Evolutionary conservation across 345 rosid genomes (phyloP).

Genomic region (Gossypium australe): DNA sequence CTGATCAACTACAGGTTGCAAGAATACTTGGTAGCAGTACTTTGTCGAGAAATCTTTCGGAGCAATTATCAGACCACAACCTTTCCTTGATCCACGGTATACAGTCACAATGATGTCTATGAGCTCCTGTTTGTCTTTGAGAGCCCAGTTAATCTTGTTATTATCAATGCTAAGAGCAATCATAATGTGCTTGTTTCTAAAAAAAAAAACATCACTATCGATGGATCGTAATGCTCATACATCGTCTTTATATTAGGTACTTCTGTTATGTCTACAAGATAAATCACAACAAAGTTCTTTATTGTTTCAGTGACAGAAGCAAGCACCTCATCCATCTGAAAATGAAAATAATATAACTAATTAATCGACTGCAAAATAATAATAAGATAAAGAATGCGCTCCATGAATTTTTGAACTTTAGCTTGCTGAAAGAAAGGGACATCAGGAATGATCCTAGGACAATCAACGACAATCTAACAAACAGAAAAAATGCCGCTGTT

Average conservation of each 20-base stretch:
- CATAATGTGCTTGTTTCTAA: slow-evolving; percentile 97
- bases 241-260: slow-evolving; percentile 93
- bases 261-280: slow-evolving; percentile 84
- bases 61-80: slow-evolving; percentile 93
- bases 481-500: background rate
- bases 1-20: background rate
- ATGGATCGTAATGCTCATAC: slow-evolving; percentile 93
- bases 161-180: slow-evolving; percentile 95
- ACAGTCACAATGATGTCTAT: slow-evolving; percentile 84
- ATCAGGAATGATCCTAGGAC: background rate
- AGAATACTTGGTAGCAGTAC: slow-evolving; percentile 61
- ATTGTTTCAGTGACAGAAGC: slow-evolving; percentile 68
- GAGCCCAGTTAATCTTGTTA: slow-evolving; percentile 97
- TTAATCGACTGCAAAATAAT: no score
- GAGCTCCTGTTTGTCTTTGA: slow-evolving; percentile 97
- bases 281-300: slow-evolving; percentile 91
- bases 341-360: background rate
- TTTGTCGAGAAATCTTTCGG: slow-evolving; percentile 94
- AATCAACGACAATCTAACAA: background rate
- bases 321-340: slow-evolving; percentile 83
- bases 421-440: background rate
- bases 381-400: background rate
- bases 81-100: slow-evolving; percentile 88
- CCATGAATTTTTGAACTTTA: background rate
- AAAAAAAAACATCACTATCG: slow-evolving; percentile 90